These are phyloP conservation scores for Botrytis fabae DNA, from an alignment of 2,329 filamentous ascomycete genomes.

Conservation along the genomic window DNA sequence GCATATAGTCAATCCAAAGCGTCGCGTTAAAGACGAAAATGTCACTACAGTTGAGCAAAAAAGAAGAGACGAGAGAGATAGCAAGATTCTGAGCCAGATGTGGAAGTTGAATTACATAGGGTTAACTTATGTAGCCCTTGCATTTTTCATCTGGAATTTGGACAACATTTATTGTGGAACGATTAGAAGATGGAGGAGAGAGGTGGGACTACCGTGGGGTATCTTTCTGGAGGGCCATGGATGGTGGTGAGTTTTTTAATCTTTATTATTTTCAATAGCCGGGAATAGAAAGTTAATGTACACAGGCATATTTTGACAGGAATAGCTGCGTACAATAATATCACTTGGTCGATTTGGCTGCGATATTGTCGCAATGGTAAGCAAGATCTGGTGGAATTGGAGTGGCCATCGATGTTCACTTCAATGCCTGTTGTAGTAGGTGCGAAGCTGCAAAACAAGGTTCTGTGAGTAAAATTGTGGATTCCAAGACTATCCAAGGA, in stretches of 20 bases:
- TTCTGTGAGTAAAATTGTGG: not conserved
- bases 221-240: not conserved
- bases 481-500: too few species aligned
- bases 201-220: not conserved
- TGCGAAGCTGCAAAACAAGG: not conserved
- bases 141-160: conserved; percentile 10
- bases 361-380: conserved; percentile 1
- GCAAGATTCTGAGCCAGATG: not conserved
- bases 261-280: not conserved
- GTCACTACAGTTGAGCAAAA: not conserved
- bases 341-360: conserved; percentile 1
- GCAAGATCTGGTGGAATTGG: conserved; percentile 9
- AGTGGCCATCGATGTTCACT: conserved; percentile 6
- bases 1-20: not conserved
- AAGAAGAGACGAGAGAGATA: not conserved
- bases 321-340: not conserved
- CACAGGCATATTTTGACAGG: conserved; percentile 6
- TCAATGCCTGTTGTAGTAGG: not conserved
- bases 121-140: not conserved
- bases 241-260: conserved; percentile 3
- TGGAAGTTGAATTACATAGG: conserved; percentile 4
- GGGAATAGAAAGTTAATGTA: not conserved
- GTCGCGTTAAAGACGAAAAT: not conserved
- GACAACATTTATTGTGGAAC: conserved; percentile 4
- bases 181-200: conserved; percentile 2